Base-by-base conservation (phyloP, 305 asterid genomes). In the Solanum hybrid region DNA sequence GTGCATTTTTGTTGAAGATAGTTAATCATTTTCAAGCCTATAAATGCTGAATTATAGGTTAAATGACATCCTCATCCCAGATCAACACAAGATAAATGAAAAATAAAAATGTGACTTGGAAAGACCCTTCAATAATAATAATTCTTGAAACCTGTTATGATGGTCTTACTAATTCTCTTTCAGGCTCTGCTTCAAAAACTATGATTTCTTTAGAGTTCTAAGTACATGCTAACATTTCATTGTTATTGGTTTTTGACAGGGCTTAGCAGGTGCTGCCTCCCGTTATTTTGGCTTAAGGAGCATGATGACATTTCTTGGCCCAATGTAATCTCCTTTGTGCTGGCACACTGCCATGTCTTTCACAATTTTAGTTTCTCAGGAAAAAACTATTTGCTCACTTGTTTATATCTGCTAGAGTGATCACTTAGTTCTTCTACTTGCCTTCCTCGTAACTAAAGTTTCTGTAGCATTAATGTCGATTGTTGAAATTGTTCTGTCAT, bases 221-320 rank as follows among this genome's bases (percentile, higher is more conserved):
- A 41, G 39, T 73, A 24, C 41, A 20, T 79, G 73, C 90, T 89
- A 20, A 87, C 37, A 85, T 73, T 29, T 78, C 57, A 68, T 70
- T 90, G 51, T 68, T 81, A 79, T 87, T 87, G 89, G 82, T 89
- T 89, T 87, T 94, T 93, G 90, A 87, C 98, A 97, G 99, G 98
- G 99, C 88, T 90, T 97, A 79, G 95, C 94, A 89, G 96, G 93
- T 91, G 98, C 98, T 57, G 98, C 98, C 29, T 90, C 95, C 88
- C 96, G 96, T 39, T 97, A 95, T 92, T 90, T 97, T 92, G 99
- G 99, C 91, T 92, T 97, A 86, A 93, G 94, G 93, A 92, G 96
- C 85, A 79, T 97, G 90, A 88, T 94, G 88, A 93, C 95, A 81
- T 92, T 96, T 91, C 95, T 97, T 90, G 99, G 99, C 86, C 99